Evolutionary conservation across 805 yeast genomes (phyloP).

Genomic region (Candida broadrunensis): DNA sequence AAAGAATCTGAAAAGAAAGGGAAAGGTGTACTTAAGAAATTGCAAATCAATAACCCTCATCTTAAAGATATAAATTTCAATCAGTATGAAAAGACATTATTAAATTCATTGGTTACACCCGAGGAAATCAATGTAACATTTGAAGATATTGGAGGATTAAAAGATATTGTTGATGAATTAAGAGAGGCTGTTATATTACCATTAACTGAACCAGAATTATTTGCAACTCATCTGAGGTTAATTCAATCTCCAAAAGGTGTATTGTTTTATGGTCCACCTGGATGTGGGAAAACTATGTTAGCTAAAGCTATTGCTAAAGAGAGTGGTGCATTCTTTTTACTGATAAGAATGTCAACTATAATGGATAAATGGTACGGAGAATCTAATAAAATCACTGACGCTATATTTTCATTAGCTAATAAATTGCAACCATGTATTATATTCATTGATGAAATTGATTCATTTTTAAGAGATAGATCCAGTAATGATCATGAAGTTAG

Average conservation of each 20-base stretch:
- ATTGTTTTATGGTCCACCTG: constrained; percentile 90
- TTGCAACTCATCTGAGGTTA: constrained; percentile 61
- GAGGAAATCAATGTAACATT: constrained; percentile 76
- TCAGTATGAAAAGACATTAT: constrained; percentile 73
- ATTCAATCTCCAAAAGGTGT: constrained; percentile 95
- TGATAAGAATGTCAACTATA: constrained; percentile 87
- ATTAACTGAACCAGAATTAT: constrained; percentile 68
- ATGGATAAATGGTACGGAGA: constrained; percentile 99
- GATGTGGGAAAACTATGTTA: constrained; percentile 96
- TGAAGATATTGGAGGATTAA: constrained; percentile 87
- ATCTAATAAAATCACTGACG: constrained; percentile 89
- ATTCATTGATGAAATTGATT: constrained; percentile 94
- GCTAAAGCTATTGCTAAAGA: constrained; percentile 94
- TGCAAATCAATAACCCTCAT: constrained; percentile 53
- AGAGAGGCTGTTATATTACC: constrained; percentile 89
- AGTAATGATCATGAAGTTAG: constrained; percentile 93
- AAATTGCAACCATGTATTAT: constrained; percentile 93
- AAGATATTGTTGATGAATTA: constrained; percentile 75
- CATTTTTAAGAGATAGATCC: constrained; percentile 83
- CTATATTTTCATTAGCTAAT: constrained; percentile 83
- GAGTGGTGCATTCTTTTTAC: constrained; percentile 86
- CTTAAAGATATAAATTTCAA: constrained; percentile 52
- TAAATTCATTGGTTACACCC: constrained; percentile 79
- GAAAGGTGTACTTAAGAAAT: constrained; percentile 35
- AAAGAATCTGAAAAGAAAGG: constrained; percentile 64